A percentile compares a stretch with the other conserved stretches of the same genome.
These are phyloP conservation scores for Pseudotsuga menziesii DNA, from an alignment of 75 land plant genomes.

Conservation along the genomic window DNA sequence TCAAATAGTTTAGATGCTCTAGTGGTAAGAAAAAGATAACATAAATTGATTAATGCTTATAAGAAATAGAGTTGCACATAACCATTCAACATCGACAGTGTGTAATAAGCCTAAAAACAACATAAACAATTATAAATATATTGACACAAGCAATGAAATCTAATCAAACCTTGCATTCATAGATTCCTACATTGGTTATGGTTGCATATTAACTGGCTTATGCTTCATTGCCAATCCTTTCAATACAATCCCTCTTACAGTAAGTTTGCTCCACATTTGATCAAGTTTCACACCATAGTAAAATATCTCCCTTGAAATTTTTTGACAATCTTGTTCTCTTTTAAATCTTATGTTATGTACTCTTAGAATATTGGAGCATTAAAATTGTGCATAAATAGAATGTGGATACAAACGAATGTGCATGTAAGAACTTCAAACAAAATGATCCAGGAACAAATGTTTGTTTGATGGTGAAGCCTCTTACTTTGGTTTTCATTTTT, in stretches of 20 bases:
- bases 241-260: conserved; percentile 64
- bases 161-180: conserved; percentile 49
- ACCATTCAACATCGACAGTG: conserved; percentile 11
- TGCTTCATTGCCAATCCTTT: conserved; percentile 64
- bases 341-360: neutral
- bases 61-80: conserved; percentile 14
- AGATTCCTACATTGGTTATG: conserved; percentile 97
- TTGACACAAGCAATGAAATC: neutral
- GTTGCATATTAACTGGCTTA: conserved; percentile 95
- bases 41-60: neutral
- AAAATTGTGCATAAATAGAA: conserved; percentile 72
- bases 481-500: neutral
- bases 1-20: neutral
- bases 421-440: conserved; percentile 64
- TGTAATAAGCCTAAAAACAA: conserved; percentile 15
- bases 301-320: neutral
- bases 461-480: neutral
- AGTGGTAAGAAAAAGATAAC: neutral
- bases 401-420: conserved; percentile 58
- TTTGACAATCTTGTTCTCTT: neutral
- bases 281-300: neutral
- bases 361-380: neutral
- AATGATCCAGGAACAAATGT: conserved; percentile 93
- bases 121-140: conserved; percentile 8
- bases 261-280: conserved; percentile 10